Conservation (phyloP, 148 eudicot genomes). For the Chenopodium suecicum region DNA sequence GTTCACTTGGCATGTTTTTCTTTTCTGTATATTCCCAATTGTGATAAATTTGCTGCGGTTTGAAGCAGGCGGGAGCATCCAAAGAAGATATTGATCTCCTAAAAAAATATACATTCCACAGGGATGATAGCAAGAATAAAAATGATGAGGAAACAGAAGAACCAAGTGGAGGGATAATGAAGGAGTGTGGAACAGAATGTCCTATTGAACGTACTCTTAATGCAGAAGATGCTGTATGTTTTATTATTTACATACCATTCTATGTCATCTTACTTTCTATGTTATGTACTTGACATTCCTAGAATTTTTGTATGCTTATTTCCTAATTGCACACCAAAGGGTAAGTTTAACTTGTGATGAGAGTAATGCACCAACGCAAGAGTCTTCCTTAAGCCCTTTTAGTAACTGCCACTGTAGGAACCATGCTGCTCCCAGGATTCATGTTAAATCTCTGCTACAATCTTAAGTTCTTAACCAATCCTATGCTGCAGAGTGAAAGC, state of each 20-base stretch:
- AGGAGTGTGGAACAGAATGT: conserved; percentile 51
- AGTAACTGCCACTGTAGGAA: not conserved
- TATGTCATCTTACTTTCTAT: not conserved
- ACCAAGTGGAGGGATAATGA: conserved; percentile 56
- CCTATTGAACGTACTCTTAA: conserved; percentile 41
- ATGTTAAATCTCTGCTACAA: too few species aligned
- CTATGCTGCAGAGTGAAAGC: not conserved
- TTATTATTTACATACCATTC: not conserved
- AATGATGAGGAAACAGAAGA: conserved; percentile 38
- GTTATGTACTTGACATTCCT: not conserved
- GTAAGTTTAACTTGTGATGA: not conserved
- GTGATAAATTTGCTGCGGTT: not conserved
- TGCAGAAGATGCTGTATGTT: conserved; percentile 54
- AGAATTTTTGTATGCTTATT: not conserved
- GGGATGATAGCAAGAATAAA: conserved; percentile 31
- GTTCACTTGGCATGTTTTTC: not conserved
- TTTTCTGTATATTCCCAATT: not conserved
- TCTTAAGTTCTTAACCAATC: not conserved
- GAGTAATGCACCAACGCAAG: not conserved
- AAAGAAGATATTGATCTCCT: conserved; percentile 60
- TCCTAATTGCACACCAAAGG: not conserved
- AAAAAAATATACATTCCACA: conserved; percentile 48
- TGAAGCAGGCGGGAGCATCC: conserved; percentile 61
- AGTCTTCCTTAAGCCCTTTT: not conserved
- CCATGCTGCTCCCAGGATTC: not conserved